These are phyloP conservation scores for Calvatia gigantea DNA, from an alignment of 768 basidiomycete genomes.

Conservation along the genomic window DNA sequence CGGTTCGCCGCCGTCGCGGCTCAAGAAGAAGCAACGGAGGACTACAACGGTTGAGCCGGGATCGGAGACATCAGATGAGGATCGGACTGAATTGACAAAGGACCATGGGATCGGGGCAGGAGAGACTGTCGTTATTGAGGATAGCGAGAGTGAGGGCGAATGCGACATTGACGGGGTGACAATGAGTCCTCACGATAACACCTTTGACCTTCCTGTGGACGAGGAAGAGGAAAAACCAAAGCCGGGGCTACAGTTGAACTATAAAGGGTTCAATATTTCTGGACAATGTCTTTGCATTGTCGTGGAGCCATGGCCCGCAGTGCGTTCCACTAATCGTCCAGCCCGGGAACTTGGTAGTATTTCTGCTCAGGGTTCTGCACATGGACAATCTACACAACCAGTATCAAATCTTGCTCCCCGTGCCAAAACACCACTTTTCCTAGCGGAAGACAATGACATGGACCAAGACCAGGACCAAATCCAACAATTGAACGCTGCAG, in stretches of 20 bases:
- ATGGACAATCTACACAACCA: neutral
- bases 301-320: constrained; percentile 74
- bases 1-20: constrained; percentile 1
- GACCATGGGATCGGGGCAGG: no score
- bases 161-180: constrained; percentile 12
- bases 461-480: constrained; percentile 36
- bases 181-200: constrained; percentile 8
- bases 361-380: neutral
- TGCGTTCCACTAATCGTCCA: constrained; percentile 23
- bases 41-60: neutral
- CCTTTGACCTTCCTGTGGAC: constrained; percentile 39
- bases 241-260: constrained; percentile 59
- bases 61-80: neutral
- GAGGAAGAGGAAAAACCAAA: constrained; percentile 78
- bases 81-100: neutral
- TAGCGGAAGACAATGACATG: constrained; percentile 57
- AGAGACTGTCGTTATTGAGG: neutral
- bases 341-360: constrained; percentile 2
- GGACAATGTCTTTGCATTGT: constrained; percentile 78
- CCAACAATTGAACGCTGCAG: constrained; percentile 31
- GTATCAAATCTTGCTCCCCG: constrained; percentile 13
- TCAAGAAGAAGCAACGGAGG: constrained; percentile 18
- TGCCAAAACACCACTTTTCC: constrained; percentile 66
- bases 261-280: constrained; percentile 67
- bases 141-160: constrained; percentile 14